These are phyloP conservation scores for Saccharomyces jurei DNA, from an alignment of 805 yeast species.

Conservation along the genomic window DNA sequence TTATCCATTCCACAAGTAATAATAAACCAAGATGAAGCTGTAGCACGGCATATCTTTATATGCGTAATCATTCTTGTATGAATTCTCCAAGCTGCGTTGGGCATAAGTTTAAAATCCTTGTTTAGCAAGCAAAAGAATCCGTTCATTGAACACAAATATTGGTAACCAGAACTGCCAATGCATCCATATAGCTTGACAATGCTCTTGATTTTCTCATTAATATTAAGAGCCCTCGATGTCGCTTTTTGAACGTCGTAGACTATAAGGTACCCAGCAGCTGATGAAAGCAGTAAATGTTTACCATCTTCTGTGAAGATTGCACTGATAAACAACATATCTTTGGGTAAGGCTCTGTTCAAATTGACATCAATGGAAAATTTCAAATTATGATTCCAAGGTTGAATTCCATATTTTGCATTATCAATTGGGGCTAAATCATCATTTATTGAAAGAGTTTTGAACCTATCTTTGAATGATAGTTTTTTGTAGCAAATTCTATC, in stretches of 20 bases:
- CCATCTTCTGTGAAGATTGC: background rate
- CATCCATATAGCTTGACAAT: slow-evolving; percentile 20
- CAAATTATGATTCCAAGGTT: slow-evolving; percentile 17
- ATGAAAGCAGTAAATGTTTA: slow-evolving; percentile 9
- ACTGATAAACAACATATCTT: background rate
- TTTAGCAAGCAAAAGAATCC: slow-evolving; percentile 17
- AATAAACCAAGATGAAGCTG: slow-evolving; percentile 30
- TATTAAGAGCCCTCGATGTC: background rate
- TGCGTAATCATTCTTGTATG: slow-evolving; percentile 36
- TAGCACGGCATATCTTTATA: slow-evolving; percentile 21
- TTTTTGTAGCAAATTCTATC: slow-evolving; percentile 26
- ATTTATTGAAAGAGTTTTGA: slow-evolving; percentile 13
- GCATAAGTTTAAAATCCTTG: background rate
- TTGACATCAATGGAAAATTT: slow-evolving; percentile 1
- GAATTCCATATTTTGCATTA: slow-evolving; percentile 2
- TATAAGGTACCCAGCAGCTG: slow-evolving; percentile 8
- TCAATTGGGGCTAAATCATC: slow-evolving; percentile 8
- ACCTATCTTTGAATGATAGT: slow-evolving; percentile 5
- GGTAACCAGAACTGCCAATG: slow-evolving; percentile 3
- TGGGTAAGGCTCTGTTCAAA: background rate
- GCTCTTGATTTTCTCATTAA: slow-evolving; percentile 1
- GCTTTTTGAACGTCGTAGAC: slow-evolving; percentile 1
- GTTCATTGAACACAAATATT: slow-evolving; percentile 20
- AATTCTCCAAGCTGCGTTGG: slow-evolving; percentile 15
- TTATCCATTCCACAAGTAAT: slow-evolving; percentile 58